Percentiles rank a stretch among this genome's conserved stretches.
Evolutionary conservation across 495 filamentous ascomycete genomes (phyloP).

Genomic region (Daldinia decipiens): DNA sequence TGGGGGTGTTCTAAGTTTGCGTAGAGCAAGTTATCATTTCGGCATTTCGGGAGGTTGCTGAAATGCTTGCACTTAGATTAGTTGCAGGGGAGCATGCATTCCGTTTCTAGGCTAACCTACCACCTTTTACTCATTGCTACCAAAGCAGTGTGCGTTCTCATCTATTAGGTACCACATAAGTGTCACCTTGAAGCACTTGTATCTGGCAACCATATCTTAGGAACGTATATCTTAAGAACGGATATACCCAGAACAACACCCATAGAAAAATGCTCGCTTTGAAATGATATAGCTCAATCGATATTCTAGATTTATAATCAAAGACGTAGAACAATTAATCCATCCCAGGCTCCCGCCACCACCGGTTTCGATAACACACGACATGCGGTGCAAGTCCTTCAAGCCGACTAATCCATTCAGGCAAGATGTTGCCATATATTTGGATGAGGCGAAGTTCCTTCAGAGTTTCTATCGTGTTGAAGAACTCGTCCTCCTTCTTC

Average conservation of each 20-base stretch:
- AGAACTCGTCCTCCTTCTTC: conserved; percentile 46
- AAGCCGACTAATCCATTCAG: conserved; percentile 32
- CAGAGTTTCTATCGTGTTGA: conserved; percentile 23
- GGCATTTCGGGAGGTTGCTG: too few relatives aligned
- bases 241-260: too few relatives aligned
- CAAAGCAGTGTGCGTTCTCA: too few relatives aligned
- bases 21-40: too few relatives aligned
- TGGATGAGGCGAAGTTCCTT: conserved; percentile 30
- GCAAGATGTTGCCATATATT: conserved; percentile 36
- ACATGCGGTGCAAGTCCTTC: conserved; percentile 25
- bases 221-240: too few relatives aligned
- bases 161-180: not conserved
- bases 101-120: too few relatives aligned
- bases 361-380: conserved; percentile 27
- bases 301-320: not conserved
- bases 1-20: too few relatives aligned
- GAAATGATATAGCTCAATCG: not conserved
- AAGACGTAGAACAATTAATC: conserved; percentile 8
- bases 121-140: too few relatives aligned
- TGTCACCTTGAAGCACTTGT: not conserved
- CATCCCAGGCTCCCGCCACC: conserved; percentile 41
- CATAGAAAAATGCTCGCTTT: too few relatives aligned
- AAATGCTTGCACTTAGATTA: too few relatives aligned
- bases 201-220: not conserved
- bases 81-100: too few relatives aligned